Percentiles rank a stretch among this genome's conserved stretches.
phyloP scores from a whole-genome alignment of 1,139 yeast species.

The Yamadazyma spencermartinsiae region DNA sequence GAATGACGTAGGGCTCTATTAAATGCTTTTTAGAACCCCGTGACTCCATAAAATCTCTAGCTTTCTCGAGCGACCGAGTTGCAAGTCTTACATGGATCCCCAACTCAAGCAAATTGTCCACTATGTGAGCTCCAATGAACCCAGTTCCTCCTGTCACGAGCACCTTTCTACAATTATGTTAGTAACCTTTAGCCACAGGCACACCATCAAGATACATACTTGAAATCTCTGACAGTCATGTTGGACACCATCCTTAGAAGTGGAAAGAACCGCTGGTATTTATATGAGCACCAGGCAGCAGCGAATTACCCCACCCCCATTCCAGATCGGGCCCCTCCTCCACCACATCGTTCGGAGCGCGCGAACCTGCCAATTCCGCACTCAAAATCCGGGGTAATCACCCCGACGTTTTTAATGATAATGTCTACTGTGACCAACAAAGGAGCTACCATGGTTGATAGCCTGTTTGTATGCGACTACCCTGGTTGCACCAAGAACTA shows the following conservation, averaged over 20 bases:
- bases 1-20: slow-evolving; percentile 19
- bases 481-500: slow-evolving; percentile 41
- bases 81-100: slow-evolving; percentile 31
- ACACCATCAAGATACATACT: slow-evolving; percentile 8
- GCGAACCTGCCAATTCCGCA: background rate
- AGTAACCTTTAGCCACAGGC: background rate
- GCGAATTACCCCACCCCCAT: slow-evolving; percentile 6
- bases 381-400: background rate
- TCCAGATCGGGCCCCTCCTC: background rate
- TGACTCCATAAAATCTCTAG: slow-evolving; percentile 19
- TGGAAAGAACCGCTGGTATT: background rate
- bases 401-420: no score
- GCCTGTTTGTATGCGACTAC: slow-evolving; percentile 10
- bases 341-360: no score
- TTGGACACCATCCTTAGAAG: no score
- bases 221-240: slow-evolving; percentile 14
- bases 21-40: slow-evolving; percentile 17
- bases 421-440: no score
- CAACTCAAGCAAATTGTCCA: slow-evolving; percentile 24
- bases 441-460: slow-evolving; percentile 10
- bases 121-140: slow-evolving; percentile 48
- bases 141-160: slow-evolving; percentile 60
- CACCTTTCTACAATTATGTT: slow-evolving; percentile 21
- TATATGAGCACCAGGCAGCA: slow-evolving; percentile 2
- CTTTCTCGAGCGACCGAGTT: slow-evolving; percentile 29